Percentiles rank a stretch among this genome's conserved stretches.
phyloP scores from a whole-genome alignment of 129 eudicot species.

The Arctium minus region DNA sequence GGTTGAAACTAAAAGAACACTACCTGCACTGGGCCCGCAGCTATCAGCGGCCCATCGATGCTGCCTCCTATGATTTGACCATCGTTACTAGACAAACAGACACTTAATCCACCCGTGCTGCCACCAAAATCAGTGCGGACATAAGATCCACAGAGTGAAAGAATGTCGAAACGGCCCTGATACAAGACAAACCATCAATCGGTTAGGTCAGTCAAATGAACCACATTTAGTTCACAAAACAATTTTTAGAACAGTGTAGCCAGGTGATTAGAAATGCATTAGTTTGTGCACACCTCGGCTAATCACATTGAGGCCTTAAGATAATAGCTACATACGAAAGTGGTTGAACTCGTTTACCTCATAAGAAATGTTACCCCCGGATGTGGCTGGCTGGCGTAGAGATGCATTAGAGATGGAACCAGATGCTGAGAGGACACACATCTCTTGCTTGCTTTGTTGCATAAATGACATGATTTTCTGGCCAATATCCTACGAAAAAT shows the following conservation, averaged over 20 bases:
- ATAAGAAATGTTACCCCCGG: constrained; percentile 64
- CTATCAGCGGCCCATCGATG: constrained; percentile 61
- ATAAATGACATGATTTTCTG: constrained; percentile 66
- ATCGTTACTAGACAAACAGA: constrained; percentile 56
- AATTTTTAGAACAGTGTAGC: not conserved
- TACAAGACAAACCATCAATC: constrained; percentile 10
- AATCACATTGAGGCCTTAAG: not conserved
- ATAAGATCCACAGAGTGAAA: constrained; percentile 68
- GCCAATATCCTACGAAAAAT: constrained; percentile 46
- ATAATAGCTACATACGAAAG: not conserved
- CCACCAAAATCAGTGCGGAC: constrained; percentile 65
- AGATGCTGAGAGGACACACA: constrained; percentile 82
- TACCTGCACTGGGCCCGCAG: constrained; percentile 84
- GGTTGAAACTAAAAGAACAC: constrained; percentile 6
- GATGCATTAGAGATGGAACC: constrained; percentile 76
- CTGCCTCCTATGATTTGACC: constrained; percentile 80
- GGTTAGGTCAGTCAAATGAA: not conserved
- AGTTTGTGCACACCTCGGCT: not conserved
- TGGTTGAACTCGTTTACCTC: constrained; percentile 41
- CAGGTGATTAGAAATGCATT: not conserved
- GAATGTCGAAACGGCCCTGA: constrained; percentile 80
- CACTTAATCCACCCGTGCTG: constrained; percentile 69
- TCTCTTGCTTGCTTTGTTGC: constrained; percentile 74
- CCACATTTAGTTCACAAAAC: not conserved
- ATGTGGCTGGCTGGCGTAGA: constrained; percentile 70